These are phyloP conservation scores for Zygosaccharomyces kombuchaensis DNA, from an alignment of 805 yeast species.

Conservation along the genomic window DNA sequence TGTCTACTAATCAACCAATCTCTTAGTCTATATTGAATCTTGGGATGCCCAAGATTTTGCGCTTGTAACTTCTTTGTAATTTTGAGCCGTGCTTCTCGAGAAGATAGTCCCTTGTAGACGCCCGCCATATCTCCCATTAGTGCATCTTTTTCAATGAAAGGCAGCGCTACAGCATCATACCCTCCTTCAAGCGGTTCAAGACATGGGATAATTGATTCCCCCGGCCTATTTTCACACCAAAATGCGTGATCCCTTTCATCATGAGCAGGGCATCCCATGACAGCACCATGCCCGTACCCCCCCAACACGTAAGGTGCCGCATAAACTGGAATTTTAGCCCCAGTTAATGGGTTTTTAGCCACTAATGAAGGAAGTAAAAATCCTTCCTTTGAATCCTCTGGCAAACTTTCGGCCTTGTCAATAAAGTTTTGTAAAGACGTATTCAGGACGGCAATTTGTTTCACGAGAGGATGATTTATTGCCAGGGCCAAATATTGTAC, in stretches of 20 bases:
- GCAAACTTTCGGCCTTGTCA: conserved; percentile 32
- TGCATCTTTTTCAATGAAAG: conserved; percentile 44
- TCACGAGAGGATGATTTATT: conserved; percentile 59
- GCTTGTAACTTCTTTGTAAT: conserved; percentile 43
- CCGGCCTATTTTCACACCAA: conserved; percentile 63
- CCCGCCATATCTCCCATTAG: conserved; percentile 46
- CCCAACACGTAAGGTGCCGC: conserved; percentile 89
- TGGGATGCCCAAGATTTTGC: conserved; percentile 41
- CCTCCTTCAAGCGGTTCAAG: conserved; percentile 41
- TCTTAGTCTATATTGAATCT: conserved; percentile 61
- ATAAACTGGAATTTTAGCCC: conserved; percentile 59
- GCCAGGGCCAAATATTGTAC: conserved; percentile 83
- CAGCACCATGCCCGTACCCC: conserved; percentile 86
- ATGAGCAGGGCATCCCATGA: conserved; percentile 97
- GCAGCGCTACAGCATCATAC: conserved; percentile 16
- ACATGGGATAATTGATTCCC: conserved; percentile 39
- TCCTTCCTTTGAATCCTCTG: conserved; percentile 58
- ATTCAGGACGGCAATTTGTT: conserved; percentile 38
- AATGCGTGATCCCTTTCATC: conserved; percentile 80
- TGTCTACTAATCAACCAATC: conserved; percentile 97
- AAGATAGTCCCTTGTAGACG: conserved; percentile 46
- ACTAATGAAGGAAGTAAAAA: conserved; percentile 42
- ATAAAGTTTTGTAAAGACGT: conserved; percentile 46
- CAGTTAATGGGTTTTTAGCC: conserved; percentile 57
- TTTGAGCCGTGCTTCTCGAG: conserved; percentile 47